Conservation (phyloP, 805 yeast genomes). For the Wickerhamiella sergipiensis region DNA sequence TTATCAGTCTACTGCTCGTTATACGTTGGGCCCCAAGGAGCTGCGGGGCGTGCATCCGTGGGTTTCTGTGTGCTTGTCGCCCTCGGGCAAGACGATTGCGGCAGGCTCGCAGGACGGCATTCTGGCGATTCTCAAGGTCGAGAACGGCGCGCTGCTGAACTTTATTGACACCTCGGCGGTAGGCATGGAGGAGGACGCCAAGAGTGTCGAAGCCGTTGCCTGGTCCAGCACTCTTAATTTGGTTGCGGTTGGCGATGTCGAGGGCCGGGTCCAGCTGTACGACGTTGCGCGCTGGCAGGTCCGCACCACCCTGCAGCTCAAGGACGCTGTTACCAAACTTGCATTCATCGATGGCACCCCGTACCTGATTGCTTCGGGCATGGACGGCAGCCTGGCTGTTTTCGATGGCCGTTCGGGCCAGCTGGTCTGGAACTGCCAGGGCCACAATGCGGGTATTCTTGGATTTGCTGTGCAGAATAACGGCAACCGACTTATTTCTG, state of each 20-base stretch:
- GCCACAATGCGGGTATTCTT: conserved; percentile 88
- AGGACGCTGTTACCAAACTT: conserved; percentile 77
- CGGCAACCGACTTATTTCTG: conserved; percentile 66
- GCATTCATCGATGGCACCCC: conserved; percentile 38
- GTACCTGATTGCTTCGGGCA: conserved; percentile 51
- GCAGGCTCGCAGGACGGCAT: conserved; percentile 83
- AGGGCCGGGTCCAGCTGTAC: conserved; percentile 71
- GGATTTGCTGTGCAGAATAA: conserved; percentile 61
- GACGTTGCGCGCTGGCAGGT: conserved; percentile 81
- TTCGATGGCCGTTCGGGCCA: conserved; percentile 86
- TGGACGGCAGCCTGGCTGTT: conserved; percentile 74
- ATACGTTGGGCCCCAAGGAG: conserved; percentile 30
- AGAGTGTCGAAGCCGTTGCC: conserved; percentile 64
- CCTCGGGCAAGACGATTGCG: conserved; percentile 45
- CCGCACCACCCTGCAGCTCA: conserved; percentile 52
- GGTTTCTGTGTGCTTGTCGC: conserved; percentile 53
- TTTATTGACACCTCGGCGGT: conserved; percentile 42
- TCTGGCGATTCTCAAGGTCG: conserved; percentile 62
- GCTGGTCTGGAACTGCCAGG: conserved; percentile 64
- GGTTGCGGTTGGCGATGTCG: conserved; percentile 79
- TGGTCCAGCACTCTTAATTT: conserved; percentile 59
- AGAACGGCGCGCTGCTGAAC: conserved; percentile 57
- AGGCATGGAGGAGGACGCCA: conserved; percentile 34
- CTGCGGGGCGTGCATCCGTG: conserved; percentile 79
- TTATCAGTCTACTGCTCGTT: conserved; percentile 56